These are phyloP conservation scores for Cucumis hystrix DNA, from an alignment of 306 rosid genomes.

Conservation along the genomic window DNA sequence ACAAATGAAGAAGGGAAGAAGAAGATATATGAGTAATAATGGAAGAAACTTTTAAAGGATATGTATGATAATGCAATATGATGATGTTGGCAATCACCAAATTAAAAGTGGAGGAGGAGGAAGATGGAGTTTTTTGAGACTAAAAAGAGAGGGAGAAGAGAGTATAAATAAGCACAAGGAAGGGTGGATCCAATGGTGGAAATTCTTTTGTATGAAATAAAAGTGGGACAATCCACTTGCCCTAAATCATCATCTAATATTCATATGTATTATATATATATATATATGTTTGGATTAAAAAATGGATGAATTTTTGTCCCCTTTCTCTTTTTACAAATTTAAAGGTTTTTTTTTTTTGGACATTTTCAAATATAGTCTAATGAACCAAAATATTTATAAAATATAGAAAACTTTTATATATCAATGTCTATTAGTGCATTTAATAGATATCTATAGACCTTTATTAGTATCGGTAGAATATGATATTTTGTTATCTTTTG, in stretches of 20 bases:
- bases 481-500: too few species aligned
- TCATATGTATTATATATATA: too few species aligned
- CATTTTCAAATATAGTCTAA: too few species aligned
- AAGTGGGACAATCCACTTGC: slow-evolving; percentile 38
- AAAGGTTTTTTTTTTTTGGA: too few species aligned
- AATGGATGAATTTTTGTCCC: background rate
- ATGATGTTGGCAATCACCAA: slow-evolving; percentile 7
- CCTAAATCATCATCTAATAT: slow-evolving; percentile 1
- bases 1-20: background rate
- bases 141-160: slow-evolving; percentile 10
- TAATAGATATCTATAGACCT: too few species aligned
- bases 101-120: slow-evolving; percentile 2
- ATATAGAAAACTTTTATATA: too few species aligned
- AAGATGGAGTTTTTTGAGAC: slow-evolving; percentile 11
- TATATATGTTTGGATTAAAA: background rate
- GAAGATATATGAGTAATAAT: background rate
- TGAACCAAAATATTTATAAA: too few species aligned
- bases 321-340: background rate
- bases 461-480: too few species aligned
- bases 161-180: slow-evolving; percentile 37
- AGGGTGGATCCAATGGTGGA: slow-evolving; percentile 36
- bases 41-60: background rate
- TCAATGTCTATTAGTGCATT: too few species aligned
- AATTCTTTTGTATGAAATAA: slow-evolving; percentile 10
- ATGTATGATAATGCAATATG: background rate